These are phyloP conservation scores for Helicocarpus griseus DNA, from an alignment of 2,329 filamentous ascomycete species.

Conservation along the genomic window DNA sequence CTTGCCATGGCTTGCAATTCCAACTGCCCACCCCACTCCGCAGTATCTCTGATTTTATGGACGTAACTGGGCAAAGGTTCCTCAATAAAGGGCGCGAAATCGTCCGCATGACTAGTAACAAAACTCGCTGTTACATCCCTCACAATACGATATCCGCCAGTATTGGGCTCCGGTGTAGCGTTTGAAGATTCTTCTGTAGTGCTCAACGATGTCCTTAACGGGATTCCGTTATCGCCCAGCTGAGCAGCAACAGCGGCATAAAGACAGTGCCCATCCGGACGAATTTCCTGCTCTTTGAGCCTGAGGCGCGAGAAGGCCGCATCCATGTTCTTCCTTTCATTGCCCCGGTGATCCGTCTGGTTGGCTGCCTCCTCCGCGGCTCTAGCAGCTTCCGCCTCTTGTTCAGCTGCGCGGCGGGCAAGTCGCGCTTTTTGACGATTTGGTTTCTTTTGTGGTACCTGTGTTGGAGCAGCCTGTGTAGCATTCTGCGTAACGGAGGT, in stretches of 20 bases:
- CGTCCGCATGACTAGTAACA: slow-evolving; percentile 63
- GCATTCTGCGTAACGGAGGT: not conserved
- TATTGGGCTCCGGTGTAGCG: slow-evolving; percentile 17
- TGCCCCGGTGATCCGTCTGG: slow-evolving; percentile 62
- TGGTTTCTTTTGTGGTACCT: slow-evolving; percentile 53
- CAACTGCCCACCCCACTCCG: slow-evolving; percentile 91
- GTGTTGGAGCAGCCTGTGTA: not conserved
- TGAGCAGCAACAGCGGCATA: slow-evolving; percentile 89
- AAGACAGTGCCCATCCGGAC: slow-evolving; percentile 87
- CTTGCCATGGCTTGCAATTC: slow-evolving; percentile 78
- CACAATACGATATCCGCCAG: slow-evolving; percentile 54
- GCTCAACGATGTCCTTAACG: slow-evolving; percentile 25
- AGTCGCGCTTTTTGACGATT: slow-evolving; percentile 88
- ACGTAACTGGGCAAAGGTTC: slow-evolving; percentile 67
- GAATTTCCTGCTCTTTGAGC: slow-evolving; percentile 67
- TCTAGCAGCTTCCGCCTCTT: slow-evolving; percentile 56
- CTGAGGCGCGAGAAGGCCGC: slow-evolving; percentile 53
- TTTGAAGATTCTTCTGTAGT: slow-evolving; percentile 22
- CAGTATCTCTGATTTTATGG: slow-evolving; percentile 69
- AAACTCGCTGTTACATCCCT: slow-evolving; percentile 65
- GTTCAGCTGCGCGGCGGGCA: slow-evolving; percentile 78
- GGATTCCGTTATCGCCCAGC: slow-evolving; percentile 43
- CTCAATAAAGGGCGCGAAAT: slow-evolving; percentile 81
- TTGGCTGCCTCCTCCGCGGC: slow-evolving; percentile 66
- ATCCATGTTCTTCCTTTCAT: slow-evolving; percentile 63